These are phyloP conservation scores for Phlebiopsis gigantea DNA, from an alignment of 768 basidiomycete genomes.

Conservation along the genomic window DNA sequence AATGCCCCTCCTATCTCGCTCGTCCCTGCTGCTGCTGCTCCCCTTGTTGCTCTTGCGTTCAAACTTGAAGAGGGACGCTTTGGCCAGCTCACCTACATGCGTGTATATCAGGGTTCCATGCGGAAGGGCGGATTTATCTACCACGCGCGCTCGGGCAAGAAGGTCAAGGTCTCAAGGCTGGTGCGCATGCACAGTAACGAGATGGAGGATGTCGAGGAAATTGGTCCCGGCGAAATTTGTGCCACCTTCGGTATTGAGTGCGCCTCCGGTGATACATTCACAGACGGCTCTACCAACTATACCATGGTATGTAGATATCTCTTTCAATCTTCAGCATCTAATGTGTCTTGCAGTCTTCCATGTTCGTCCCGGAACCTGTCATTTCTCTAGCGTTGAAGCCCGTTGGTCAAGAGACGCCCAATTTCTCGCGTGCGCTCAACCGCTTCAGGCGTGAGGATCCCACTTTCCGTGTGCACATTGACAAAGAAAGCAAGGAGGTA, in stretches of 20 bases:
- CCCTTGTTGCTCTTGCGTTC: conserved; percentile 93
- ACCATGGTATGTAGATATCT: conserved; percentile 68
- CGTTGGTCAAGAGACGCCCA: conserved; percentile 87
- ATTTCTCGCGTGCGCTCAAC: conserved; percentile 94
- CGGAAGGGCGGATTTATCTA: conserved; percentile 82
- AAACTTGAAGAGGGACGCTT: conserved; percentile 97
- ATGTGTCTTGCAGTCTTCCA: conserved; percentile 64
- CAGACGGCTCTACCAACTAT: conserved; percentile 82
- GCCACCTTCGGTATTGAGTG: conserved; percentile 99
- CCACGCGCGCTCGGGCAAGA: conserved; percentile 94
- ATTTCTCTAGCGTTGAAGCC: conserved; percentile 94
- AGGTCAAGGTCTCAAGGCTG: conserved; percentile 91
- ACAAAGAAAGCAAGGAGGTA: conserved; percentile 91
- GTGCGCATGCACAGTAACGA: conserved; percentile 99
- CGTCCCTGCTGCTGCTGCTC: conserved; percentile 77
- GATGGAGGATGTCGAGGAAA: conserved; percentile 97
- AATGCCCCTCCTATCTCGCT: conserved; percentile 69
- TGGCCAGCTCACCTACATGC: conserved; percentile 97
- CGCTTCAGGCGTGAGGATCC: conserved; percentile 99
- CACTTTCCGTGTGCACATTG: conserved; percentile 96
- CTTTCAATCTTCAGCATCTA: background rate
- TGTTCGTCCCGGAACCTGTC: conserved; percentile 98
- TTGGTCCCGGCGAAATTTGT: conserved; percentile 98
- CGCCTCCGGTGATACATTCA: conserved; percentile 96
- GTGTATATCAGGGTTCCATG: conserved; percentile 93